Conservation (phyloP, 305 asterid genomes). For the Ilex paraguariensis region DNA sequence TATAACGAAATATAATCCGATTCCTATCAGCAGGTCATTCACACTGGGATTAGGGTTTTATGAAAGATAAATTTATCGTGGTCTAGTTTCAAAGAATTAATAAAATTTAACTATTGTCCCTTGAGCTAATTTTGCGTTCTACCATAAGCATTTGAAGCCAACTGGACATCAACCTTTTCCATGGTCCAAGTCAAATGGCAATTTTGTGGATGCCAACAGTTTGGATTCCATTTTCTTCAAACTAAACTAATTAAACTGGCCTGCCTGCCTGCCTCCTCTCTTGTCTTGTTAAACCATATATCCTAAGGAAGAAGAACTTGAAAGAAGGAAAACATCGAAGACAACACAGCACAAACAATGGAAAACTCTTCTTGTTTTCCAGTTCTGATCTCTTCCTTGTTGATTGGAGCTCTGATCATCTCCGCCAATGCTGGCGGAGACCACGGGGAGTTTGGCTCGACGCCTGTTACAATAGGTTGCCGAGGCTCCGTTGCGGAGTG, state of each 20-base stretch:
- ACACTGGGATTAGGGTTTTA: too few relatives aligned
- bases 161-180: slow-evolving; percentile 3
- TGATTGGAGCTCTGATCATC: slow-evolving; percentile 22
- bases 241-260: slow-evolving; percentile 21
- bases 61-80: too few relatives aligned
- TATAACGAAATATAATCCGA: too few relatives aligned
- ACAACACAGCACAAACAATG: slow-evolving; percentile 20
- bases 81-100: too few relatives aligned
- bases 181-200: slow-evolving; percentile 18
- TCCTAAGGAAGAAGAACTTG: not conserved
- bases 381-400: slow-evolving; percentile 34
- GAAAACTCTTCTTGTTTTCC: slow-evolving; percentile 24
- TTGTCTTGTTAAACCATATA: too few relatives aligned
- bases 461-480: slow-evolving; percentile 26
- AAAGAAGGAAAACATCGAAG: not conserved
- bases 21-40: too few relatives aligned
- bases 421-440: slow-evolving; percentile 33
- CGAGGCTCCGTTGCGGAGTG: slow-evolving; percentile 63
- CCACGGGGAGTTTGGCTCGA: slow-evolving; percentile 40
- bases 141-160: not conserved
- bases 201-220: slow-evolving; percentile 25
- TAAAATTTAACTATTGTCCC: too few relatives aligned
- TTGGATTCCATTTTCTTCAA: slow-evolving; percentile 12
- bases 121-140: too few relatives aligned
- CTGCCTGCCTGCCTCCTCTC: slow-evolving; percentile 1